Conservation (phyloP, 2,329 filamentous ascomycete species). For the Aspergillus brunneoviolaceus region DNA sequence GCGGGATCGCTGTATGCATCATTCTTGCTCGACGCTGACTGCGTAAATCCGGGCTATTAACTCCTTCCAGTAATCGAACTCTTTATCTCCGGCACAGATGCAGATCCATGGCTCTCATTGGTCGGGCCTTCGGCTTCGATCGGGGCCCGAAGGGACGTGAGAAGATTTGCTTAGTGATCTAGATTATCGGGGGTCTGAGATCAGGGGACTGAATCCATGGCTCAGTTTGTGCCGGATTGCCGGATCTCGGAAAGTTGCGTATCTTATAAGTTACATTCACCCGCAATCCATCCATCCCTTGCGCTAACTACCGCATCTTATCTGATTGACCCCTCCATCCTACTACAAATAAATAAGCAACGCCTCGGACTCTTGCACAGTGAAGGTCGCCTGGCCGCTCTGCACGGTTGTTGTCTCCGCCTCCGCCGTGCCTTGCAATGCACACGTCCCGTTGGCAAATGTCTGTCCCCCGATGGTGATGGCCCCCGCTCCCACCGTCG, state of each 20-base stretch:
- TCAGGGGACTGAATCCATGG: too few relatives aligned
- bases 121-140: neutral
- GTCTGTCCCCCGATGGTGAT: slow-evolving; percentile 49
- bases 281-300: too few relatives aligned
- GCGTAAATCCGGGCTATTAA: neutral
- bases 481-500: slow-evolving; percentile 47
- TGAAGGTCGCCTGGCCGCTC: slow-evolving; percentile 41
- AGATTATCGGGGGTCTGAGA: too few relatives aligned
- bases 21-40: neutral
- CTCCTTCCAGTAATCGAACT: neutral
- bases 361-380: slow-evolving; percentile 49
- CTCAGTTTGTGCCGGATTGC: neutral
- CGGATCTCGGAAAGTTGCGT: neutral
- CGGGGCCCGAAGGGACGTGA: neutral
- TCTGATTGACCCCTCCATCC: neutral
- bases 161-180: too few relatives aligned
- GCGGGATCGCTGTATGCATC: neutral
- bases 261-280: too few relatives aligned
- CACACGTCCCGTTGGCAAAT: slow-evolving; percentile 50
- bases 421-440: slow-evolving; percentile 38
- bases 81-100: neutral
- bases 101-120: neutral
- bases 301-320: neutral
- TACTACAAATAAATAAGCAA: slow-evolving; percentile 47
- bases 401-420: slow-evolving; percentile 19